These are phyloP conservation scores for Collariella sp. DNA, from an alignment of 495 filamentous ascomycete species.

Conservation along the genomic window DNA sequence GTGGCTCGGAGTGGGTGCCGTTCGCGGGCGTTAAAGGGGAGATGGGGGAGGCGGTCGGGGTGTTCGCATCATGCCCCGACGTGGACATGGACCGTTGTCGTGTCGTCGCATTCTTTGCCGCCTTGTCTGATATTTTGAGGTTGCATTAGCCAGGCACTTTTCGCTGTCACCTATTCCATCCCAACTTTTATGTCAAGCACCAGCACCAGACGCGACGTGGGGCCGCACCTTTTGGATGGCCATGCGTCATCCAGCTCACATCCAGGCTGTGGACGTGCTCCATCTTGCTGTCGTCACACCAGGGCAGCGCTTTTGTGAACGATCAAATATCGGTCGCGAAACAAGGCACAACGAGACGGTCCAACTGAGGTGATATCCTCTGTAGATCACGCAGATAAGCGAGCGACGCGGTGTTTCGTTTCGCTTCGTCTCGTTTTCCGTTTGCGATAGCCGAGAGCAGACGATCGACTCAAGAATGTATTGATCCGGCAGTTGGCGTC, in stretches of 20 bases:
- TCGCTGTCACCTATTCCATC: not conserved
- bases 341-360: not conserved
- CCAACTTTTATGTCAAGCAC: not conserved
- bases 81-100: slow-evolving; percentile 20
- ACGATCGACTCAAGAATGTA: not conserved
- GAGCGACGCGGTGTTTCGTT: not conserved
- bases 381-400: not conserved
- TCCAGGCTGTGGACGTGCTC: slow-evolving; percentile 58
- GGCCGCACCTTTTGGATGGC: slow-evolving; percentile 39
- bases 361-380: not conserved
- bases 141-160: not conserved
- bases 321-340: not conserved
- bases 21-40: slow-evolving; percentile 2
- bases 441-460: not conserved
- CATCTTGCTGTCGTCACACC: slow-evolving; percentile 35
- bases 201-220: not conserved
- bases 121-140: slow-evolving; percentile 15
- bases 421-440: not conserved
- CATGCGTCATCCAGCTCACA: slow-evolving; percentile 57
- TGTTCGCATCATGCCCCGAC: slow-evolving; percentile 12
- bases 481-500: not conserved
- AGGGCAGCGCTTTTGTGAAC: not conserved
- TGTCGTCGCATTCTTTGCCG: slow-evolving; percentile 11
- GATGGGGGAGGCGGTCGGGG: slow-evolving; percentile 2
- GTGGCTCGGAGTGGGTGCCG: slow-evolving; percentile 6